These are phyloP conservation scores for Russula brevipes DNA, from an alignment of 768 basidiomycete species.

Conservation along the genomic window DNA sequence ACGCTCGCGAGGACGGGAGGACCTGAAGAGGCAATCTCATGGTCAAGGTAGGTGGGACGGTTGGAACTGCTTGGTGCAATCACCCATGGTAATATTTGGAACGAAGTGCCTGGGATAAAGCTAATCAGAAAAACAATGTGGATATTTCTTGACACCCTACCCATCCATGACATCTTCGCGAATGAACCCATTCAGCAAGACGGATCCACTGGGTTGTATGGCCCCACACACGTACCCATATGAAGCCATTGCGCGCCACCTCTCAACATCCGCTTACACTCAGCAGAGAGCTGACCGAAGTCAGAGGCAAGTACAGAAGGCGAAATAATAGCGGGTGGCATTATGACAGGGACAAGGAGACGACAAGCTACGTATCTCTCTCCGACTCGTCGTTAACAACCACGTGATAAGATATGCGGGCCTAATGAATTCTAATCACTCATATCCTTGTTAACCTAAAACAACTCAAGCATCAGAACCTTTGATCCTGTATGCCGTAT, in stretches of 20 bases:
- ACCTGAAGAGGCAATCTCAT: constrained; percentile 41
- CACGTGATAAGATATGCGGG: not conserved
- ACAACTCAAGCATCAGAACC: constrained; percentile 7
- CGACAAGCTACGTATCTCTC: not conserved
- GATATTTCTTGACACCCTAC: constrained; percentile 37
- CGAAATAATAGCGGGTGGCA: constrained; percentile 90
- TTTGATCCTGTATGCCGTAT: not conserved
- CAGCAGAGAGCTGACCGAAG: constrained; percentile 89
- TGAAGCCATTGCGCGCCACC: constrained; percentile 97
- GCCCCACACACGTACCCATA: constrained; percentile 62
- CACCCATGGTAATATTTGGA: constrained; percentile 97
- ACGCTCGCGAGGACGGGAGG: constrained; percentile 85
- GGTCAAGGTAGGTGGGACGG: constrained; percentile 8
- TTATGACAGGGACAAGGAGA: constrained; percentile 31
- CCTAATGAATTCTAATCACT: constrained; percentile 28
- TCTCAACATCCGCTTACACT: constrained; percentile 96
- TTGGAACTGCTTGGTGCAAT: constrained; percentile 28
- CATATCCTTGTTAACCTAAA: constrained; percentile 65
- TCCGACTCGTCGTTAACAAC: not conserved
- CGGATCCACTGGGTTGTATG: not conserved
- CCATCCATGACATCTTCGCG: constrained; percentile 95
- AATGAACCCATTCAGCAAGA: not conserved
- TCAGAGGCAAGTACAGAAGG: constrained; percentile 97
- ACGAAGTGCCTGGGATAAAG: constrained; percentile 78
- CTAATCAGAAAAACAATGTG: constrained; percentile 1